Percentiles rank a stretch among this genome's conserved stretches.
Conservation (phyloP, 768 basidiomycete genomes). For the Psilocybe azurescens region DNA sequence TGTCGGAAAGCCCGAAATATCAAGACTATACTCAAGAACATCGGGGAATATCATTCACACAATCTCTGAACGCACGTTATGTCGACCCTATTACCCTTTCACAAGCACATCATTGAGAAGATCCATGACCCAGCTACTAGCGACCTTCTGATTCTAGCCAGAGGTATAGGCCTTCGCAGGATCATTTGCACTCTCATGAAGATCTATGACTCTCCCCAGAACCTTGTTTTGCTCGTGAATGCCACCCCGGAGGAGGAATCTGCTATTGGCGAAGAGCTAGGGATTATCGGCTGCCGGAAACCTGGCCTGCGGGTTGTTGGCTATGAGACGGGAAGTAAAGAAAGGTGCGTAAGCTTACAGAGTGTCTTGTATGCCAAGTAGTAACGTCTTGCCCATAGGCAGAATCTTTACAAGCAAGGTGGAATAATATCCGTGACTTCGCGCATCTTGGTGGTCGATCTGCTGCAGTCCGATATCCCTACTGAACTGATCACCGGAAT, state of each 20-base stretch:
- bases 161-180: slow-evolving; percentile 87
- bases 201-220: slow-evolving; percentile 88
- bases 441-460: slow-evolving; percentile 93
- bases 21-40: not conserved
- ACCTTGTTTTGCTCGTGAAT: slow-evolving; percentile 84
- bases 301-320: slow-evolving; percentile 85
- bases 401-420: slow-evolving; percentile 85
- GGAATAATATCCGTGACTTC: slow-evolving; percentile 93
- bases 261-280: slow-evolving; percentile 91
- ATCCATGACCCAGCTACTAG: slow-evolving; percentile 77
- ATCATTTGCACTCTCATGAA: slow-evolving; percentile 88
- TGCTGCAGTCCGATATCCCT: slow-evolving; percentile 87
- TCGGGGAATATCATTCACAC: not conserved
- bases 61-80: slow-evolving; percentile 29
- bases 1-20: not conserved
- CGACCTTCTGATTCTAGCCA: slow-evolving; percentile 81
- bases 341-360: slow-evolving; percentile 59
- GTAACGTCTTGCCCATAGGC: slow-evolving; percentile 47
- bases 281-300: slow-evolving; percentile 87
- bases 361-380: not conserved
- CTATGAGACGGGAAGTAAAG: slow-evolving; percentile 79
- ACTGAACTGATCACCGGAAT: slow-evolving; percentile 88
- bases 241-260: slow-evolving; percentile 87
- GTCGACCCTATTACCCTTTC: slow-evolving; percentile 65
- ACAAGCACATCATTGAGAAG: slow-evolving; percentile 67